These are phyloP conservation scores for Dictyostelium firmibasis DNA, from an alignment of 78 protist species.

Conservation along the genomic window DNA sequence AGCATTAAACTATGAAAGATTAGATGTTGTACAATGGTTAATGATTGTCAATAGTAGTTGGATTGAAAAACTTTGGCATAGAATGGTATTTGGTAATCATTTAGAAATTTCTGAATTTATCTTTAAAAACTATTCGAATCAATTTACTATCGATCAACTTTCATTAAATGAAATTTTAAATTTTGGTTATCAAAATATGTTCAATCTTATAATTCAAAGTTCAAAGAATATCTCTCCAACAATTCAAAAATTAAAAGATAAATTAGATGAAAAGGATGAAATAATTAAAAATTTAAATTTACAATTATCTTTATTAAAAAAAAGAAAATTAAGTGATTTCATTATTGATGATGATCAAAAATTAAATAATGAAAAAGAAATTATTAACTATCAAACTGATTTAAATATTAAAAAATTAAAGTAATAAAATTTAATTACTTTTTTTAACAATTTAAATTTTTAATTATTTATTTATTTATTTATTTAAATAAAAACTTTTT, in stretches of 20 bases:
- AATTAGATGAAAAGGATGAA: not conserved
- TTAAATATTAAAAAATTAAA: not conserved
- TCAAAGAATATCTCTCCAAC: not conserved
- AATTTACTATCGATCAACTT: not conserved
- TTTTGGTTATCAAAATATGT: constrained; percentile 9
- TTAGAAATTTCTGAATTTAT: not conserved
- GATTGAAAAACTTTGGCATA: not conserved
- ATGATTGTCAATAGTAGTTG: not conserved
- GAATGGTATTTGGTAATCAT: not conserved
- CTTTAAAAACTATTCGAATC: not conserved
- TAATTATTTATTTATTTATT: not conserved
- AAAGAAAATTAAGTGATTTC: not conserved
- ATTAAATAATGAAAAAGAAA: not conserved
- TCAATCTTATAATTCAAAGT: not conserved
- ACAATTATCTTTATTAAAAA: not conserved
- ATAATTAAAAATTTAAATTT: not conserved
- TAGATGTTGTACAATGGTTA: not conserved
- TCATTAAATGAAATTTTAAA: not conserved
- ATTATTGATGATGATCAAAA: not conserved
- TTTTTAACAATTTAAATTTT: too few species aligned
- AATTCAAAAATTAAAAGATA: not conserved
- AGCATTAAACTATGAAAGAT: not conserved
- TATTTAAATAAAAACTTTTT: not conserved
- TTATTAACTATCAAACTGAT: not conserved
- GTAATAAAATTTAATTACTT: too few species aligned